Evolutionary conservation across 768 basidiomycete species (phyloP).

Genomic region (Gloeopeniophorella convolvens): DNA sequence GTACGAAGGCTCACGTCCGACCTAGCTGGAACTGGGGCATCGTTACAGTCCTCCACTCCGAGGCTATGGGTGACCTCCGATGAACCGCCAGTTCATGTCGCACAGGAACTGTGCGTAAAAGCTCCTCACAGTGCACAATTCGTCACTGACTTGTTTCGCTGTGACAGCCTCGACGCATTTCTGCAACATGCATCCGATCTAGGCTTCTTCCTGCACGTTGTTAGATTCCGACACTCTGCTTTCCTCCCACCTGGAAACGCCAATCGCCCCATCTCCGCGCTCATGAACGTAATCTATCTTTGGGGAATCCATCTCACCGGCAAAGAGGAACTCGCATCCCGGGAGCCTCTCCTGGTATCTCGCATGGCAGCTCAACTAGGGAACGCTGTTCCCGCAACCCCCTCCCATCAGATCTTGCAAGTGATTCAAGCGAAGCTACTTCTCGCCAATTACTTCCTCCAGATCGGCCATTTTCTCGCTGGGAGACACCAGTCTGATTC

Average conservation of each 20-base stretch:
- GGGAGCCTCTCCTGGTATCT: slow-evolving; percentile 38
- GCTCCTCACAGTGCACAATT: background rate
- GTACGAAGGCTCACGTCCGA: background rate
- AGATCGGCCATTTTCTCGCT: slow-evolving; percentile 26
- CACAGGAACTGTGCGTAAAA: slow-evolving; percentile 15
- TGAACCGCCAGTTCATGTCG: slow-evolving; percentile 12
- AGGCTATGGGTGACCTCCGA: slow-evolving; percentile 4
- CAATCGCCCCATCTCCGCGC: slow-evolving; percentile 27
- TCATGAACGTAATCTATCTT: slow-evolving; percentile 39
- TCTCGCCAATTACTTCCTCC: slow-evolving; percentile 28
- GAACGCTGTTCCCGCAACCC: slow-evolving; percentile 27
- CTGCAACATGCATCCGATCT: slow-evolving; percentile 50
- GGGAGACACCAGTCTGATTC: slow-evolving; percentile 28
- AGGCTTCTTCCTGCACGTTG: slow-evolving; percentile 57
- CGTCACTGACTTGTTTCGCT: too few relatives aligned
- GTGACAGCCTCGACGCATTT: slow-evolving; percentile 49
- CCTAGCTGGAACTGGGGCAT: background rate
- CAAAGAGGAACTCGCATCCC: slow-evolving; percentile 20
- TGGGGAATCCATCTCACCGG: slow-evolving; percentile 30
- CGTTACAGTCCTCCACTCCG: background rate
- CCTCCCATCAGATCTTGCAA: slow-evolving; percentile 32
- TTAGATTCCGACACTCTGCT: slow-evolving; percentile 37
- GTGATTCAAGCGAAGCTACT: slow-evolving; percentile 31
- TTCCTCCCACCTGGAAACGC: slow-evolving; percentile 26
- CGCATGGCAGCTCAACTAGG: slow-evolving; percentile 45